Base-by-base conservation (phyloP, 2,329 filamentous ascomycete genomes). In the Colletotrichum horii region DNA sequence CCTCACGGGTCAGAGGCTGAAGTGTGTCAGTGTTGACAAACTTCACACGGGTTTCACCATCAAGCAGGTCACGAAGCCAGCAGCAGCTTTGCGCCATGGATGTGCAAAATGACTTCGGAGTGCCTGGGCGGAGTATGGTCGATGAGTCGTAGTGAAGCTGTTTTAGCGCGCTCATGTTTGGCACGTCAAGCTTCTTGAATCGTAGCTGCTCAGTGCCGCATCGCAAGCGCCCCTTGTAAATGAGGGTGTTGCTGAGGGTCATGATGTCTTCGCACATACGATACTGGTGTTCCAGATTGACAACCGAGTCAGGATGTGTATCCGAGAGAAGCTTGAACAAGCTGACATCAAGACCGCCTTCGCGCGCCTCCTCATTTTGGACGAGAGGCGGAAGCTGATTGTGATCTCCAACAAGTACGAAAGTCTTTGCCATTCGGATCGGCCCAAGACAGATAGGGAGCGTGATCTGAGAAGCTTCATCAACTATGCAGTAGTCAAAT, bases 261-360 rank as follows among this genome's bases (percentile, higher is more conserved):
- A 98, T 98, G 76, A 99, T 94, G 77, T 99, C 97, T 79, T 97
- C 94, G 80, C 95, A 98, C 97, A 99, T 99, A 76, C 97, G 95
- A 82, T 99, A 99, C 83, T 99, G 97, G 81, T 98, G 96, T 80
- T 97, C 96, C 3, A 99, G 90, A 77, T 94, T 98, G 77, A 97
- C 95, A 3, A 99, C 96, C 1, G 96, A 96, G 62, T 92, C 88
- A 0, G 97, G 96, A 77, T 98, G 96, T 1, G 91, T 90, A 80
- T 98, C 97, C 1, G 96, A 98, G 15, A 99, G 90, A 5, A 97
- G 89, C 83, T 98, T 98, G 89, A 99, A 99, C 67, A 99, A 88
- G 82, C 95, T 98, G 61, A 98, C 91, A 83, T 99, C 97, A 7
- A 99, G 88, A 2, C 97, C 97, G 15, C 96, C 96, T 71, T 93